Evolutionary conservation across 768 basidiomycete species (phyloP), one percentile per base, ranked within the genome.

Genomic region (Mycena rosella): DNA sequence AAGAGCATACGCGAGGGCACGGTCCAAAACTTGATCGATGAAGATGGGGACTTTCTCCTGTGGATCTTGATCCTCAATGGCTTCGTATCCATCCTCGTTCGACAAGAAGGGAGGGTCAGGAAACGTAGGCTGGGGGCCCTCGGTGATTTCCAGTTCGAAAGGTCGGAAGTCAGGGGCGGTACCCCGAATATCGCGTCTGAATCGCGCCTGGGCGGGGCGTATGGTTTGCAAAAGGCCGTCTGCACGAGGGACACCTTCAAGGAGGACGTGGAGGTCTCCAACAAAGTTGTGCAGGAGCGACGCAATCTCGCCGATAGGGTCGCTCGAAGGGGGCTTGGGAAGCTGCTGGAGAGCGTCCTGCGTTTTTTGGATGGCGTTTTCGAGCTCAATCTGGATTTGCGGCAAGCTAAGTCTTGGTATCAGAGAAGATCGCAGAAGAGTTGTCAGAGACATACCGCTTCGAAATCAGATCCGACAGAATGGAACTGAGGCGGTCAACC

Each of bases 121-220:
- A 42, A 59, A 60, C 27, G 45, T 13, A 14, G 8, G 14, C 0
- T 5, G n/a, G 10, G 5, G 4, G 5, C 1, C 15, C 20, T 48
- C 32, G 1, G 0, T 3, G 27, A 22, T n/a, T 18, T 15, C 2
- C 40, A 7, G 17, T 24, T 76, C 78, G 68, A 85, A 88, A 0
- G 91, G 90, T 8, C 81, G 68, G 67, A 93, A 93, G 2, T 83
- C 73, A 0, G 91, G 91, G 0, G 88, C 85, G 0, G 91, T 91
- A 0, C 51, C 53, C 1, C 83, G 81, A 47, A 93, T 88, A 0
- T 78, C 77, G 0, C 59, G 60, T 13, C 82, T 80, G 76, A 93
- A 93, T 0, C 40, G 40, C 7, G 82, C 76, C 47, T 88, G 85
- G 0, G 79, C 77, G 0, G 86, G 84, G 3, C 84, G 83, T 15